Percentiles rank a stretch among this genome's conserved stretches.
Evolutionary conservation across 805 yeast genomes (phyloP).

Genomic region (Zygoascus bituminiphila): DNA sequence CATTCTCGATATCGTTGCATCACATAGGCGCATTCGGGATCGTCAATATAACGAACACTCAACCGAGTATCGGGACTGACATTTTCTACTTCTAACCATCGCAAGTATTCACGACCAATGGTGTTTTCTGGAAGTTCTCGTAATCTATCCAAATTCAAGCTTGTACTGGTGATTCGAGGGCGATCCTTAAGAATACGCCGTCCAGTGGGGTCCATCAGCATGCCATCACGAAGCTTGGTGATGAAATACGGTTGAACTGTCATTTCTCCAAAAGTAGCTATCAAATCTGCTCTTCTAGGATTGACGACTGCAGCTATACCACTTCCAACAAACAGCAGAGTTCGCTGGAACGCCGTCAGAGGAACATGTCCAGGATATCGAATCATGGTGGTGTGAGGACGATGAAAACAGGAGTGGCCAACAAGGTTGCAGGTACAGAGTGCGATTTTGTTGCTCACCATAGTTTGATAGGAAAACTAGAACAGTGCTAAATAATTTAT

Average conservation of each 20-base stretch:
- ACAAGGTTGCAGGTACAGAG: too few relatives aligned
- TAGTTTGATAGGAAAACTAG: too few relatives aligned
- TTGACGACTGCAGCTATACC: slow-evolving; percentile 59
- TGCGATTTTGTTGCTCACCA: too few relatives aligned
- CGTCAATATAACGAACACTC: slow-evolving; percentile 78
- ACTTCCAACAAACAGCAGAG: slow-evolving; percentile 58
- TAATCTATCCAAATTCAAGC: slow-evolving; percentile 56
- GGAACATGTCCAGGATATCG: slow-evolving; percentile 74
- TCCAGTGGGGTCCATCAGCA: slow-evolving; percentile 72
- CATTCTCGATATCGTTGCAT: slow-evolving; percentile 92
- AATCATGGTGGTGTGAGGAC: neutral
- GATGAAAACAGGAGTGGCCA: too few relatives aligned
- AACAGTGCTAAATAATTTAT: too few relatives aligned
- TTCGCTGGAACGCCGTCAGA: slow-evolving; percentile 51
- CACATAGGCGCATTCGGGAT: slow-evolving; percentile 86
- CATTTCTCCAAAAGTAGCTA: slow-evolving; percentile 63
- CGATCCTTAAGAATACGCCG: slow-evolving; percentile 67
- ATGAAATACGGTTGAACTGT: slow-evolving; percentile 71
- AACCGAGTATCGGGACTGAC: slow-evolving; percentile 92
- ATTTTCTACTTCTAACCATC: slow-evolving; percentile 79
- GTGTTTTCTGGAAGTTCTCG: slow-evolving; percentile 55
- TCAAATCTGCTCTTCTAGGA: slow-evolving; percentile 34
- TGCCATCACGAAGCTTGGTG: slow-evolving; percentile 50
- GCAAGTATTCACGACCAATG: slow-evolving; percentile 69
- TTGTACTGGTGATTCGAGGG: slow-evolving; percentile 73